Percentiles rank a stretch among this genome's conserved stretches.
Conservation (phyloP, 2,329 filamentous ascomycete genomes). For the Diaporthe vaccinii region DNA sequence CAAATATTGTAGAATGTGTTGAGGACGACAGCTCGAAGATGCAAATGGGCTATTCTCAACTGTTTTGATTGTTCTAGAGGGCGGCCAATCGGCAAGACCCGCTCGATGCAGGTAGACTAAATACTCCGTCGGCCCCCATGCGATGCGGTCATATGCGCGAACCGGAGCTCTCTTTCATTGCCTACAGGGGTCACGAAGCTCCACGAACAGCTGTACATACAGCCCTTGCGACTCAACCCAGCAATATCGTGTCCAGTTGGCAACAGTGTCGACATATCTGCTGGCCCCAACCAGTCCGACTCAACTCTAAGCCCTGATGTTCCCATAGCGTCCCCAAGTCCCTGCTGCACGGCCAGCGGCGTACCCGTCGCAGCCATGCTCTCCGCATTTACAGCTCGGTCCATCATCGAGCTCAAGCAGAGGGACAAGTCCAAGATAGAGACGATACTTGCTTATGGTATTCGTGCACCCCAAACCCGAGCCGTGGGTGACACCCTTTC, state of each 20-base stretch:
- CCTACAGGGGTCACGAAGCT: conserved; percentile 28
- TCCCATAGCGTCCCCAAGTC: conserved; percentile 32
- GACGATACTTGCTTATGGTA: conserved; percentile 91
- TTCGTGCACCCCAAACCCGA: conserved; percentile 41
- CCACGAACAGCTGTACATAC: conserved; percentile 38
- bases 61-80: background rate
- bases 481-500: background rate
- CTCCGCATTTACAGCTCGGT: conserved; percentile 95
- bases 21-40: background rate
- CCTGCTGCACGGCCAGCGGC: conserved; percentile 41
- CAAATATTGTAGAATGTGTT: background rate
- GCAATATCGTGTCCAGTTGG: conserved; percentile 11
- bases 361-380: conserved; percentile 76
- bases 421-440: conserved; percentile 98
- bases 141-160: conserved; percentile 39
- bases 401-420: conserved; percentile 95
- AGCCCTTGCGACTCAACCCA: conserved; percentile 27
- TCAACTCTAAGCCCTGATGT: conserved; percentile 37
- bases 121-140: conserved; percentile 17
- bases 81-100: conserved; percentile 32
- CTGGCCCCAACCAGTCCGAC: background rate
- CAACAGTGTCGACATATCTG: background rate
- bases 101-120: conserved; percentile 12
- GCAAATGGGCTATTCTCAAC: background rate
- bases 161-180: conserved; percentile 9